phyloP scores from a whole-genome alignment of 768 basidiomycete species.

The Lyophyllum semitale region DNA sequence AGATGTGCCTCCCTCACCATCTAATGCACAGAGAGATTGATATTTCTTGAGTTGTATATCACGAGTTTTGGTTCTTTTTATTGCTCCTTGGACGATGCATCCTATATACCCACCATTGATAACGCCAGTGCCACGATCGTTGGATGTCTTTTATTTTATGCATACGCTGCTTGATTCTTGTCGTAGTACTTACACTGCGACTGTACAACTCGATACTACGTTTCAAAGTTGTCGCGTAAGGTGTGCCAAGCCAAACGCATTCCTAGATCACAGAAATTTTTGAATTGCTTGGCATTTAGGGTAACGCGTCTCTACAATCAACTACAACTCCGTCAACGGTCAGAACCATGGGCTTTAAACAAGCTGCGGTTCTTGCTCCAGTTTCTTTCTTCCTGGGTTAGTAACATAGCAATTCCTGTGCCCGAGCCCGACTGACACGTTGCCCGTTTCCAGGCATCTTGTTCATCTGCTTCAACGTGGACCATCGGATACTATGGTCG shows the following conservation, averaged over 20 bases:
- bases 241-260: conserved; percentile 22
- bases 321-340: not conserved
- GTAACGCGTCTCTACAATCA: conserved; percentile 2
- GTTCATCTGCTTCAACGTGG: conserved; percentile 85
- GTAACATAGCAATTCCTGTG: conserved; percentile 25
- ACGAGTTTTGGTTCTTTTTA: conserved; percentile 10
- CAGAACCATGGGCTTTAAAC: conserved; percentile 77
- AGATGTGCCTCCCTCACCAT: conserved; percentile 24
- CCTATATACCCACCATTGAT: conserved; percentile 20
- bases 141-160: conserved; percentile 12
- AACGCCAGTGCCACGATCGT: conserved; percentile 9
- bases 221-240: not conserved
- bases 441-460: conserved; percentile 58
- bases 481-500: conserved; percentile 81
- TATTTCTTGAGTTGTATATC: not conserved
- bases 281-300: not conserved
- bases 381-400: conserved; percentile 89
- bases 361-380: conserved; percentile 85
- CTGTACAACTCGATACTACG: not conserved
- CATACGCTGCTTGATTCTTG: conserved; percentile 13
- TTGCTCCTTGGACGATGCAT: conserved; percentile 8
- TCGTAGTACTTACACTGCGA: conserved; percentile 5
- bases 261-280: conserved; percentile 37
- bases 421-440: not conserved
- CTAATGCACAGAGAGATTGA: conserved; percentile 23